Percentiles rank a stretch among this genome's conserved stretches.
phyloP scores from a whole-genome alignment of 2,329 filamentous ascomycete genomes.

The Diaporthe sp. region DNA sequence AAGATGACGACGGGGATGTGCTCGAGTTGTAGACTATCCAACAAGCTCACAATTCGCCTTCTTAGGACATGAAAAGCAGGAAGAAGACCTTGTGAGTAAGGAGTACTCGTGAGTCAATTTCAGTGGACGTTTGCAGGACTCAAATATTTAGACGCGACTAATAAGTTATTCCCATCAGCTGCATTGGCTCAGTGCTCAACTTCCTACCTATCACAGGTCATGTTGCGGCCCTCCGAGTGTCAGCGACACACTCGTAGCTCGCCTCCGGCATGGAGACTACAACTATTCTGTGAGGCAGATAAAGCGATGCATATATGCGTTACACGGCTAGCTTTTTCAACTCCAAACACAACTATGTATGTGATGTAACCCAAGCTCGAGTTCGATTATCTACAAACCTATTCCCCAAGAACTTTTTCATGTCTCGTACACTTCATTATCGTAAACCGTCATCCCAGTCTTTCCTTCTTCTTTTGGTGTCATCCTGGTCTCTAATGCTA shows the following conservation, averaged over 20 bases:
- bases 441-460: background rate
- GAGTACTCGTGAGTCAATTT: too few relatives aligned
- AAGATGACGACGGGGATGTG: background rate
- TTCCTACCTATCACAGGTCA: too few relatives aligned
- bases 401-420: background rate
- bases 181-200: background rate
- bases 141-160: too few relatives aligned
- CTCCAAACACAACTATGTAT: background rate
- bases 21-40: background rate
- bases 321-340: too few relatives aligned
- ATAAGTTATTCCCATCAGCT: background rate
- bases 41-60: too few relatives aligned
- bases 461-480: background rate
- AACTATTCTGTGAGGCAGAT: background rate
- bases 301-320: background rate
- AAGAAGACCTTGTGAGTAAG: too few relatives aligned
- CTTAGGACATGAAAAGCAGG: background rate
- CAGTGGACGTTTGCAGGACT: too few relatives aligned
- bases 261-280: background rate
- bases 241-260: background rate
- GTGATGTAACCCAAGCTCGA: background rate
- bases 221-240: background rate
- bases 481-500: background rate
- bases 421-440: constrained; percentile 18
- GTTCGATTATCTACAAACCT: background rate